Conservation (phyloP, 257 asterid species). For the Cordia subcordata region DNA sequence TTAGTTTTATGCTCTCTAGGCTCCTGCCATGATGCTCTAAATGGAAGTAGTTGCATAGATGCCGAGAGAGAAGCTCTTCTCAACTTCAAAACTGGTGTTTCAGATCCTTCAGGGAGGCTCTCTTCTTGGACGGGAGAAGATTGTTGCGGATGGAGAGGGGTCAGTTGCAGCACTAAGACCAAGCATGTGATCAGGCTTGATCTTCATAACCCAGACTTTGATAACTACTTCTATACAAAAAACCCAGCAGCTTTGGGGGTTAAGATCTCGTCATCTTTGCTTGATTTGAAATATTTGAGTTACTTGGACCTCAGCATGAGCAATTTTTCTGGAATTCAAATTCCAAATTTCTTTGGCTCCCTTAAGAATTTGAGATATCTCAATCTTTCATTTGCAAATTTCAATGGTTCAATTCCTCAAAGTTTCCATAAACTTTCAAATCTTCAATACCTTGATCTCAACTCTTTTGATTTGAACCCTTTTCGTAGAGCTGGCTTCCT, state of each 20-base stretch:
- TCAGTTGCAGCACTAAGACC: conserved; percentile 17
- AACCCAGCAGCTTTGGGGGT: conserved; percentile 10
- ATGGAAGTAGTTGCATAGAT: conserved; percentile 7
- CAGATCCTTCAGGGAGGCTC: conserved; percentile 17
- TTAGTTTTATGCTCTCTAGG: background rate
- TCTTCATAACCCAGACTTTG: background rate
- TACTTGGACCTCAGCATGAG: conserved; percentile 15
- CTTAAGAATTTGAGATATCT: conserved; percentile 7
- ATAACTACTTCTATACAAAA: too few species aligned
- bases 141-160: conserved; percentile 30
- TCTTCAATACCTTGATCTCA: background rate
- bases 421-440: conserved; percentile 9
- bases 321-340: conserved; percentile 1
- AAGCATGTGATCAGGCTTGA: conserved; percentile 5
- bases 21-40: background rate
- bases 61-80: conserved; percentile 19
- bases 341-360: conserved; percentile 18
- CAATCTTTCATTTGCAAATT: background rate
- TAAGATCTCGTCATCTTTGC: conserved; percentile 14
- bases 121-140: conserved; percentile 25
- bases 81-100: conserved; percentile 10
- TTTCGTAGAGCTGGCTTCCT: too few species aligned
- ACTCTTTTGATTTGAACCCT: background rate
- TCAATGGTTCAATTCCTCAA: conserved; percentile 18
- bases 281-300: conserved; percentile 15